These are phyloP conservation scores for Poterioochromonas sp. DNA, from an alignment of 352 stramenopile genomes.

Conservation along the genomic window DNA sequence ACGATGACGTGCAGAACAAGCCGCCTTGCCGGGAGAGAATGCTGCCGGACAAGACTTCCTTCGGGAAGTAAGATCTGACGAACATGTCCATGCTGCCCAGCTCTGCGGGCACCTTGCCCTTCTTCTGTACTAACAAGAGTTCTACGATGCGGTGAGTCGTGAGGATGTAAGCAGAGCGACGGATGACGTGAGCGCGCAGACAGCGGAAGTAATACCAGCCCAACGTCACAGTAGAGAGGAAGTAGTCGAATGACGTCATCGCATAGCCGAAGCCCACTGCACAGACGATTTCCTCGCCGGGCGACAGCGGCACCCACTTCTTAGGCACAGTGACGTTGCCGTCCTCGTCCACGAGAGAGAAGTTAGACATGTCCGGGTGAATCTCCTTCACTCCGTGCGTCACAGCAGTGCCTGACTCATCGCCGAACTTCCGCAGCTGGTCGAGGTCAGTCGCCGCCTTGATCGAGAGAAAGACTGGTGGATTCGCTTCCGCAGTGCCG, in stretches of 20 bases:
- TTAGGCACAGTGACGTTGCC: not conserved
- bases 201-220: not conserved
- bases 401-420: not conserved
- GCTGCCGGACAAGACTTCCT: not conserved
- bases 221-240: not conserved
- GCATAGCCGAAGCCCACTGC: not conserved
- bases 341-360: constrained; percentile 7
- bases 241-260: not conserved
- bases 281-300: not conserved
- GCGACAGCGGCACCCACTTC: not conserved
- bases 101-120: not conserved
- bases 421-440: not conserved
- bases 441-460: not conserved
- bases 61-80: not conserved
- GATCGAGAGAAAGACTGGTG: not conserved
- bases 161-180: not conserved
- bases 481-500: not conserved
- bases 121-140: not conserved
- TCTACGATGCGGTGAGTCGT: constrained; percentile 1
- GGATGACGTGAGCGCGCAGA: not conserved
- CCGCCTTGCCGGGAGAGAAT: not conserved
- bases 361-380: not conserved
- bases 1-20: not conserved
- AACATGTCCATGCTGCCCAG: not conserved
- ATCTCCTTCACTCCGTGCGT: not conserved